These are phyloP conservation scores for Tolypocladium pustulatum DNA, from an alignment of 2,329 filamentous ascomycete species.

Conservation along the genomic window DNA sequence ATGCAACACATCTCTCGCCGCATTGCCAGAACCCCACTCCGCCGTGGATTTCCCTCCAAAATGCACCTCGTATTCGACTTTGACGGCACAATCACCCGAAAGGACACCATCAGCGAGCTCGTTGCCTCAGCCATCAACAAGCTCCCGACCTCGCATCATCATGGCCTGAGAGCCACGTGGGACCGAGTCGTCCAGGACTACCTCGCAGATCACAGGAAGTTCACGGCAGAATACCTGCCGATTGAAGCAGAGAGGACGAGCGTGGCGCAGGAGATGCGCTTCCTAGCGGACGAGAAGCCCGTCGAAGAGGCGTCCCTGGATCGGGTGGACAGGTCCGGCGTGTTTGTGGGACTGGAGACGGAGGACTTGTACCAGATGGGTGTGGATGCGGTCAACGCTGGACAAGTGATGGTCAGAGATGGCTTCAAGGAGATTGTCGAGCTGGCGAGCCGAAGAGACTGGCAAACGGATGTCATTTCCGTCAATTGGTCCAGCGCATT, in stretches of 20 bases:
- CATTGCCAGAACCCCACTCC: not conserved
- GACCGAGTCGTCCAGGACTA: conserved; percentile 34
- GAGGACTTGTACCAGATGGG: conserved; percentile 27
- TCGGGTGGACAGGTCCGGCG: conserved; percentile 28
- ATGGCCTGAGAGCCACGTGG: conserved; percentile 30
- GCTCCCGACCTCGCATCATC: not conserved
- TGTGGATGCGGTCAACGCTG: conserved; percentile 19
- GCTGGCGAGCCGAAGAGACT: conserved; percentile 16
- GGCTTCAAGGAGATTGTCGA: conserved; percentile 28
- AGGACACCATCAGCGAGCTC: conserved; percentile 41
- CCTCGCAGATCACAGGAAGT: conserved; percentile 27
- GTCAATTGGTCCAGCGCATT: conserved; percentile 42
- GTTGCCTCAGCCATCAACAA: conserved; percentile 28
- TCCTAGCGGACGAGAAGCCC: conserved; percentile 28
- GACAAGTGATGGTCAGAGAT: conserved; percentile 22
- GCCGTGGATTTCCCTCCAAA: not conserved
- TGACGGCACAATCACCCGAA: conserved; percentile 46
- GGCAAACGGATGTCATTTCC: conserved; percentile 34
- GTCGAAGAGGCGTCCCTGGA: conserved; percentile 36
- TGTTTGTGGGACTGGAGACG: conserved; percentile 31
- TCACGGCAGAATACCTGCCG: conserved; percentile 23
- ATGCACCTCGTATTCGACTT: conserved; percentile 46
- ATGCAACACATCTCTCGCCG: not conserved
- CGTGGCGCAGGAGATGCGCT: conserved; percentile 29
- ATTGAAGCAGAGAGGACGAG: conserved; percentile 19